Base-by-base conservation (phyloP, 78 protist genomes). In the Tieghemostelium lacteum region DNA sequence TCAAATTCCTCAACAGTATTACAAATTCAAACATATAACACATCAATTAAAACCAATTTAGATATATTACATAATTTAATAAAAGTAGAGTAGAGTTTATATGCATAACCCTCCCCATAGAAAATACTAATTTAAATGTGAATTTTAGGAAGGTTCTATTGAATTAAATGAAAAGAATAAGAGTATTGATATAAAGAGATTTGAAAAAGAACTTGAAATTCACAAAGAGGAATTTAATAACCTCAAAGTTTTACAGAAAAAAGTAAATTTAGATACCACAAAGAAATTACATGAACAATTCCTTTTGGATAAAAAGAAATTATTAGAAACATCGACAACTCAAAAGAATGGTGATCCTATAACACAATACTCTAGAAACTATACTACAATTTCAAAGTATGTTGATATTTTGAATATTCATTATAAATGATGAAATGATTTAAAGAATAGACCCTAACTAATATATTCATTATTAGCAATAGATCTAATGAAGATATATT, bases 171-270 rank as follows among this genome's bases (percentile, higher is more conserved):
- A 61, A 42, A 80, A 67, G 26, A 77, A 49, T 54, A 73, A 80
- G 10, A 31, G 75, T 39, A 6, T 61, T 29, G 62, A 67, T 20
- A 20, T 80, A 19, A 60, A 49, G 55, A 66, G 40, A 40, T 37
- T 36, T 39, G 66, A 67, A 67, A 80, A 80, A 40, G 88, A 80
- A 57, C 67, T 80, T 28, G 34, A 70, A 66, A 50, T 66, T 39
- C 88, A 80, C 29, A 80, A 80, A 67, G 88, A 80, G 33, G 88
- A 80, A 67, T 80, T 31, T 52, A 39, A 80, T 24, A 80, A 80
- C 40, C 67, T 80, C 65, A 80, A 33, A 55, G 60, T 55, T 36
- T 80, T 80, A 80, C 88, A 66, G 29, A 80, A 76, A 67, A 80
- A 80, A 57, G 60, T 61, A 57, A 80, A 80, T 57, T 55, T 80